Evolutionary conservation across 306 rosid genomes (phyloP).

Genomic region (Aeschynomene evenia): DNA sequence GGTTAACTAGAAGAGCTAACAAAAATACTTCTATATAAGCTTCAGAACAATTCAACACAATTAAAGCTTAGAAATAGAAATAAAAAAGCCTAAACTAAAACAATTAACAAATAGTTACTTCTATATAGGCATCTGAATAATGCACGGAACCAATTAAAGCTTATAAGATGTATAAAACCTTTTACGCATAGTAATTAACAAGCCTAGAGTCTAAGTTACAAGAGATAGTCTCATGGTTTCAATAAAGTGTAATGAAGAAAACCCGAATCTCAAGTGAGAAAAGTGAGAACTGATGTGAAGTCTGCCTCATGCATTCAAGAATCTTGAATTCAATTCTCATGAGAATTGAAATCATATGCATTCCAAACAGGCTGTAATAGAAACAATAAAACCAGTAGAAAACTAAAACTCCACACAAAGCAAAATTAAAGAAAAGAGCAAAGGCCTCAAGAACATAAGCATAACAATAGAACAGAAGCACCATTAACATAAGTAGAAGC

Average conservation of each 20-base stretch:
- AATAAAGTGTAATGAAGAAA: conserved; percentile 6
- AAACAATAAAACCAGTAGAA: no score
- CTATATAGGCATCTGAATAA: background rate
- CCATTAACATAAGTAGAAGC: no score
- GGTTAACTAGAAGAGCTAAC: conserved; percentile 16
- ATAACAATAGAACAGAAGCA: no score
- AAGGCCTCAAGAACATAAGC: no score
- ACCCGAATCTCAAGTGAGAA: background rate
- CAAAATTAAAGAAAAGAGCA: no score
- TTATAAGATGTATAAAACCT: background rate
- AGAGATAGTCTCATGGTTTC: background rate
- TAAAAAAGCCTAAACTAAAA: background rate
- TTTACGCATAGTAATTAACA: background rate
- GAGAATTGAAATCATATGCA: no score
- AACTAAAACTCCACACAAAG: no score
- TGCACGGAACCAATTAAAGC: background rate
- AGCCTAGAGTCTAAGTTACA: background rate
- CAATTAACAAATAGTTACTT: background rate
- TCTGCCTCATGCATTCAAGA: no score
- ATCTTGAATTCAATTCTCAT: no score
- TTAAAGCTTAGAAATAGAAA: background rate
- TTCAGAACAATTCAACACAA: background rate
- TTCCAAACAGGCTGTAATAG: no score
- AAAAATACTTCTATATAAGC: background rate
- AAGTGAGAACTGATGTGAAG: background rate